Percentiles rank a stretch among this genome's conserved stretches.
Conservation (phyloP, 1,284 basidiomycete species). For the Anthracocystis panici-leucophaei region DNA sequence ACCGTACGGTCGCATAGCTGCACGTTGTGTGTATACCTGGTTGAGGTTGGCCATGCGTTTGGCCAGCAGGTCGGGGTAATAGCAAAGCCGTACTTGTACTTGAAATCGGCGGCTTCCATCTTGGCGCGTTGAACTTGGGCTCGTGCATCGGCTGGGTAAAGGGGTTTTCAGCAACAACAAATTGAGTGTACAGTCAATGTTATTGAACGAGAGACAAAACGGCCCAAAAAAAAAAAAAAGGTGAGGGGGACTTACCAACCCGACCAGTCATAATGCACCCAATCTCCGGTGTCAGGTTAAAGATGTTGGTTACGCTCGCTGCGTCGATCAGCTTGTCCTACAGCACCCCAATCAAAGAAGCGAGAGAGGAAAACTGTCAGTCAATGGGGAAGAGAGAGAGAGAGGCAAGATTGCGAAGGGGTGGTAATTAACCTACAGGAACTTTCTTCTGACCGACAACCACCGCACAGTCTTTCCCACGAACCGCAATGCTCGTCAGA, state of each 20-base stretch:
- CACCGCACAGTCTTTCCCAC: conserved; percentile 93
- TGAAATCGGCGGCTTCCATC: conserved; percentile 90
- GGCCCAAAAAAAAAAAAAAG: no score
- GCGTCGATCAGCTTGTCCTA: conserved; percentile 95
- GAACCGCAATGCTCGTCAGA: conserved; percentile 90
- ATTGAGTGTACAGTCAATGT: no score
- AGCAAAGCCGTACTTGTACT: conserved; percentile 95
- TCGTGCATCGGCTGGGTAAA: conserved; percentile 81
- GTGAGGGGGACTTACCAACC: conserved; percentile 76
- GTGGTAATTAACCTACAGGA: conserved; percentile 71
- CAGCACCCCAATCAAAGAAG: no score
- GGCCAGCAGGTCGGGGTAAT: conserved; percentile 96
- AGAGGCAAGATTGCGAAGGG: neutral
- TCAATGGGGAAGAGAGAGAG: neutral
- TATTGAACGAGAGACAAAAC: no score
- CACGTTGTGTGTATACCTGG: conserved; percentile 97
- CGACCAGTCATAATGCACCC: conserved; percentile 98
- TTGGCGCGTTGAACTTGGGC: conserved; percentile 90
- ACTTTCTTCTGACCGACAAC: conserved; percentile 99
- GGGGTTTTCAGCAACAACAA: no score
- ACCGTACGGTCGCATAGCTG: conserved; percentile 95
- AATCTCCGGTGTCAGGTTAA: conserved; percentile 94
- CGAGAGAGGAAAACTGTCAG: neutral
- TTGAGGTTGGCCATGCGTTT: conserved; percentile 97
- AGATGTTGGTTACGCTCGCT: conserved; percentile 92